Evolutionary conservation across 768 basidiomycete species (phyloP).

Genomic region (Multifurca ochricompacta): DNA sequence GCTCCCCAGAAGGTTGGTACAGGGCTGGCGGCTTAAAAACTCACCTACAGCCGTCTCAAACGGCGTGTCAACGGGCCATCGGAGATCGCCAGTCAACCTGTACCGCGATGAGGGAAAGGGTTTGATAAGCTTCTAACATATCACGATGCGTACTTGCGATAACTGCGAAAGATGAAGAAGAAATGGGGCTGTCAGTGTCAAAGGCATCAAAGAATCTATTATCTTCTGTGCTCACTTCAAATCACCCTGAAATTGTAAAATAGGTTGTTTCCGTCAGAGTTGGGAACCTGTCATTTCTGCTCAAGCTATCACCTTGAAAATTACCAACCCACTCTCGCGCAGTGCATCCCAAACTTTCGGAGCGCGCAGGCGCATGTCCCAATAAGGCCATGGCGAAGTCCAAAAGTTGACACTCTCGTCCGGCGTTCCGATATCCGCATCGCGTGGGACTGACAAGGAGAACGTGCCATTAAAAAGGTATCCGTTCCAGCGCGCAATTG

Average conservation of each 20-base stretch:
- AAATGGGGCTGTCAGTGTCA: background rate
- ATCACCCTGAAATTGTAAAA: constrained; percentile 57
- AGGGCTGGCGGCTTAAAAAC: constrained; percentile 10
- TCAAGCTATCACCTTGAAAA: constrained; percentile 61
- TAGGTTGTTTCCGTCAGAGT: background rate
- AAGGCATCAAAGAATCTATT: background rate
- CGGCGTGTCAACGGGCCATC: constrained; percentile 77
- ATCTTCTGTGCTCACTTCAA: constrained; percentile 62
- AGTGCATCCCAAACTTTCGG: constrained; percentile 45
- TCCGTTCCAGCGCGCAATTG: constrained; percentile 64
- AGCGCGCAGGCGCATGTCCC: constrained; percentile 55
- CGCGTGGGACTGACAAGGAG: constrained; percentile 55
- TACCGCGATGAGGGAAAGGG: background rate
- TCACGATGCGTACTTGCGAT: constrained; percentile 63
- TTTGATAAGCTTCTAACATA: background rate
- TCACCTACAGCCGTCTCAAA: constrained; percentile 67
- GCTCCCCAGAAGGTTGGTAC: background rate
- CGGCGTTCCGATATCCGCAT: constrained; percentile 48
- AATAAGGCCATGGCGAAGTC: constrained; percentile 71
- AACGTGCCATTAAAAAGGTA: constrained; percentile 71
- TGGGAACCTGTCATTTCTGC: background rate
- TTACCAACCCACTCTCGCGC: constrained; percentile 53
- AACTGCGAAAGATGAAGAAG: constrained; percentile 36
- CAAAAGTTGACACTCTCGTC: constrained; percentile 46
- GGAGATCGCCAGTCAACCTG: constrained; percentile 82